Base-by-base conservation (phyloP, 2,329 filamentous ascomycete genomes). In the Hypoxylon sp. region DNA sequence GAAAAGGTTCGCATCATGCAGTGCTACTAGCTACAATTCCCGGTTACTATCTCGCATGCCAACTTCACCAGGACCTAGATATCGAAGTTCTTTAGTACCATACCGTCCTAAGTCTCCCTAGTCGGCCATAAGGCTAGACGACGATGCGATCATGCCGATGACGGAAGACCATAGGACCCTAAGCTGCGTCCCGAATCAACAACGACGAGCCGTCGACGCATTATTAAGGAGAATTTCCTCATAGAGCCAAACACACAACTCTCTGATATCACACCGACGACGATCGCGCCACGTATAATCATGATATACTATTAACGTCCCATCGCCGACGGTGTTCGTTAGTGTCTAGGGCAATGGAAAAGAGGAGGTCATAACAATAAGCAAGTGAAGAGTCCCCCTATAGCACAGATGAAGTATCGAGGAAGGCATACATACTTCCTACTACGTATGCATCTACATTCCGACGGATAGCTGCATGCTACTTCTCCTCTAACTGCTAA, bases 181-280 rank as follows among this genome's bases (percentile, higher is more conserved):
- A 7, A 7, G 7, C 10, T 11, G 17, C n/a, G 15, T 46, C n/a
- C 11, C 35, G 29, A n/a, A 32, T 6, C 5, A 46, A 8, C 37
- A 42, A 46, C 6, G 24, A n/a, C 13, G 39, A 39, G 15, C 32
- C 37, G 15, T 21, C n/a, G 11, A 31, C 21, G 29, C 17, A 10
- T 3, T 55, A 17, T 19, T 3, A 13, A 11, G 6, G 15, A 55
- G 17, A 31, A n/a, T 29, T n/a, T 24, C 19, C 24, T n/a, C 51
- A 35, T 21, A 27, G 24, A 29, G 27, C 19, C 35, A 42, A 21
- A 54, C 8, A 35, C 35, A 19, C 24, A 29, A 19, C n/a, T 29
- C 39, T 7, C 35, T 35, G 11, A 54, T 54, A 42, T 54, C 35
- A 39, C 27, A 55, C 17, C 7, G 52, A 44, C 35, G 7, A 55